Base-by-base conservation (phyloP, 1,284 basidiomycete genomes). In the Ceratobasidium sp. region DNA sequence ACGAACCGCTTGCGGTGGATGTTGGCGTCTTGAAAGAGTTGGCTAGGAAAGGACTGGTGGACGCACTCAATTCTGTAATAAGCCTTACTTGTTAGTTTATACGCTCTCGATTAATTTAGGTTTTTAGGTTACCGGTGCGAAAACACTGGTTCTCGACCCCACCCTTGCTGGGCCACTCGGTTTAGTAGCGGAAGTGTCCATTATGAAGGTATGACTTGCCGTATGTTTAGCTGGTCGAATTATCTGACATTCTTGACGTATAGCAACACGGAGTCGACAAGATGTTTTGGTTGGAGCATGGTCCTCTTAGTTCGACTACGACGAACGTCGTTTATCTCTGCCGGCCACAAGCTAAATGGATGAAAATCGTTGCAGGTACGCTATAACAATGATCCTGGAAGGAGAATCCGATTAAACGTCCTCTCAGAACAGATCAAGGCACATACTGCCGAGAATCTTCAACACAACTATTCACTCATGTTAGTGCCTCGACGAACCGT, bases 261-360 rank as follows among this genome's bases (percentile, higher is more conserved):
- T 79, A 98, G 93, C 94, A 98, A 82, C 97, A 99, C 88, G 97
- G 96, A 3, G 96, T 99, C 3, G 97, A 99, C 84, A 98, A 98
- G 86, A 97, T 99, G 93, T 98, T 98, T 83, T 99, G 98, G 98
- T 90, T 99, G 31, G 98, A 99, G 83, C 81, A 90, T 8, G 96
- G 95, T 33, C 91, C 94, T 11, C 84, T 98, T 71, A 89, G 90
- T 53, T 93, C 94, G 0, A 89, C 89, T 2, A 96, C 97, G 2
- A 90, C 93, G 41, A 97, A 96, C 78, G 90, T 99, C 76, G 90
- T 99, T 24, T 99, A 98, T 84, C 89, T 99, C 19, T 98, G 95
- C 82, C 88, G 96, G 33, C 96, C 98, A 1, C 89, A 90, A 79
- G 93, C 97, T 76, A 91, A 89, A 78, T 91, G 92, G 83, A 91